These are phyloP conservation scores for Volvariella volvacea DNA, from an alignment of 1,284 basidiomycete genomes.

Conservation along the genomic window DNA sequence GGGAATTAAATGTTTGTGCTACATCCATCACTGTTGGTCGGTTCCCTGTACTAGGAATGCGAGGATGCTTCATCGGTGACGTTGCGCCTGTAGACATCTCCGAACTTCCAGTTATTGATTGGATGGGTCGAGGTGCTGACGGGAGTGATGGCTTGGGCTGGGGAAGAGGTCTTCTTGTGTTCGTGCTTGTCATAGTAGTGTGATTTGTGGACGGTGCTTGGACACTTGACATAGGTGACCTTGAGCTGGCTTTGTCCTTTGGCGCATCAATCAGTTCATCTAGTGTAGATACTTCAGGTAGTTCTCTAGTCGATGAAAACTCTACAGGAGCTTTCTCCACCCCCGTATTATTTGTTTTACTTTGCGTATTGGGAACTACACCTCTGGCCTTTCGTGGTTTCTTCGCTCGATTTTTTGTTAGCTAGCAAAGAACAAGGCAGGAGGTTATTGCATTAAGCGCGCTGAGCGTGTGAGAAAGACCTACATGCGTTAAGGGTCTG, in stretches of 20 bases:
- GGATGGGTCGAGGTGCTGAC: not conserved
- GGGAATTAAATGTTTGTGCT: conserved; percentile 45
- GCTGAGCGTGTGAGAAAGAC: conserved; percentile 70
- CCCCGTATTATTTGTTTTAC: no score
- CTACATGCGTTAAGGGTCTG: conserved; percentile 75
- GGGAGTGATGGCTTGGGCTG: not conserved
- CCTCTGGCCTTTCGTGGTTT: conserved; percentile 44
- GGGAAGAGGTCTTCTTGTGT: not conserved
- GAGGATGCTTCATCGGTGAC: conserved; percentile 4
- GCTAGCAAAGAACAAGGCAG: conserved; percentile 38
- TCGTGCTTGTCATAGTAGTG: no score
- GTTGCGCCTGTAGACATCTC: not conserved
- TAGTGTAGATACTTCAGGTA: no score
- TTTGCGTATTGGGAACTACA: no score
- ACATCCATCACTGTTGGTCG: conserved; percentile 73
- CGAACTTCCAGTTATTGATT: not conserved
- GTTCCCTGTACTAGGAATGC: conserved; percentile 63
- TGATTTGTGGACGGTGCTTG: no score
- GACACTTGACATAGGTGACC: no score
- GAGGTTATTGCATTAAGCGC: no score
- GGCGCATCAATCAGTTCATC: no score
- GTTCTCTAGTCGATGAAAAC: no score
- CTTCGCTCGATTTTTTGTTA: conserved; percentile 62
- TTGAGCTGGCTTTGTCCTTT: no score
- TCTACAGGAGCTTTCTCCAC: no score